Evolutionary conservation across 2,329 filamentous ascomycete species (phyloP).

Genomic region (Arthroderma uncinatum): DNA sequence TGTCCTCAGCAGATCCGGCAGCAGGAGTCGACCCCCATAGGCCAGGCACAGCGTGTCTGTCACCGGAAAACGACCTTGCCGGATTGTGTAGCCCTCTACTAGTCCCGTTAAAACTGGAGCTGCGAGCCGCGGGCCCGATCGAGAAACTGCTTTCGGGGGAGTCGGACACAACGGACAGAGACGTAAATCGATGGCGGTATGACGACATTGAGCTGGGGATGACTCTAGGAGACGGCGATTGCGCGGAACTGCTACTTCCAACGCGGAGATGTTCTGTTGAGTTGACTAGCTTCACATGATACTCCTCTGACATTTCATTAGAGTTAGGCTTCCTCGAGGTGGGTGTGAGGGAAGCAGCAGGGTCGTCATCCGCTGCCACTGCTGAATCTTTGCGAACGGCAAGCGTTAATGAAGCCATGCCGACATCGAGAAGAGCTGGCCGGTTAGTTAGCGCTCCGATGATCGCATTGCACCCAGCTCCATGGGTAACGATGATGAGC

Average conservation of each 20-base stretch:
- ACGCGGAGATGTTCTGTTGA: constrained; percentile 51
- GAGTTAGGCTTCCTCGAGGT: constrained; percentile 12
- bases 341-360: not conserved
- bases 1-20: constrained; percentile 22
- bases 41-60: constrained; percentile 20
- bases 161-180: constrained; percentile 18
- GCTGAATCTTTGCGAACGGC: constrained; percentile 47
- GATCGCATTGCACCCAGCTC: constrained; percentile 88
- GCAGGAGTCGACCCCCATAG: constrained; percentile 28
- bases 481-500: constrained; percentile 81
- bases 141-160: constrained; percentile 20
- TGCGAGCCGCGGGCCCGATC: constrained; percentile 15
- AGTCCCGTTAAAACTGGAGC: constrained; percentile 1
- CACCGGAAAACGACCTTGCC: constrained; percentile 11
- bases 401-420: constrained; percentile 83
- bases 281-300: constrained; percentile 49
- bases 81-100: constrained; percentile 11
- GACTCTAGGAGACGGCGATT: constrained; percentile 15
- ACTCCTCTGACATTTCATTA: constrained; percentile 34
- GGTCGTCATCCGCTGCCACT: constrained; percentile 4
- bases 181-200: constrained; percentile 26
- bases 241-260: constrained; percentile 27
- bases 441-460: constrained; percentile 87
- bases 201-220: constrained; percentile 20
- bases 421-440: constrained; percentile 80